Base-by-base conservation (phyloP, 2,329 filamentous ascomycete species). In the Microcera coccophila region DNA sequence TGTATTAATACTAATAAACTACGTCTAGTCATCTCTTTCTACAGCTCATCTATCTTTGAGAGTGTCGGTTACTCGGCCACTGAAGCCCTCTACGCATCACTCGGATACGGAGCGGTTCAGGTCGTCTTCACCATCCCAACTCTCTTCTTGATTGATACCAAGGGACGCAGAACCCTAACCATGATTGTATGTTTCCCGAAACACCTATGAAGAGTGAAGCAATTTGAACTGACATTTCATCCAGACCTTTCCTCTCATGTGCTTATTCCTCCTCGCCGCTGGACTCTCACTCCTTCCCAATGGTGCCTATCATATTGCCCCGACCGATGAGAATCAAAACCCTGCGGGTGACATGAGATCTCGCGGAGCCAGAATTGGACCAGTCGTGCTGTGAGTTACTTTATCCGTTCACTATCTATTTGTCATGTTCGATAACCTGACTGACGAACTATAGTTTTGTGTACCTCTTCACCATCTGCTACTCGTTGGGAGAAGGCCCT, bases 31-130 rank as follows among this genome's bases (percentile, higher is more conserved):
- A n/a, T n/a, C n/a, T n/a, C n/a, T n/a, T 87, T 87, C 62, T 87
- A 87, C 63, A 81, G 75, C 2, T 81, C 78, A 0, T 80, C 78
- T 8, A 70, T 79, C 22, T 80, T 79, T 58, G 52, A 61, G 15
- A 60, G 81, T 1, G 76, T 79, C 9, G 79, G 79, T 10, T 76
- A 77, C 36, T 61, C 44, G 24, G 62, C 69, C 1, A 75, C 72
- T 39, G 63, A 73, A 18, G 76, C 83, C 0, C 59, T 72, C 2
- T 60, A 69, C 4, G 65, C 65, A 0, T 71, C 69, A 0, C 62
- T 69, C 18, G 70, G 70, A 2, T 71, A 67, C 28, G 68, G 70
- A 18, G 60, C 79, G 15, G 66, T 81, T 43, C 81, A 81, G 38
- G 52, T 58, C 24, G 41, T 58, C 4, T 44, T 50, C n/a, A 59